Percentiles rank a stretch among this genome's conserved stretches.
Evolutionary conservation across 495 filamentous ascomycete species (phyloP).

Genomic region (Gamarada debralockiae): DNA sequence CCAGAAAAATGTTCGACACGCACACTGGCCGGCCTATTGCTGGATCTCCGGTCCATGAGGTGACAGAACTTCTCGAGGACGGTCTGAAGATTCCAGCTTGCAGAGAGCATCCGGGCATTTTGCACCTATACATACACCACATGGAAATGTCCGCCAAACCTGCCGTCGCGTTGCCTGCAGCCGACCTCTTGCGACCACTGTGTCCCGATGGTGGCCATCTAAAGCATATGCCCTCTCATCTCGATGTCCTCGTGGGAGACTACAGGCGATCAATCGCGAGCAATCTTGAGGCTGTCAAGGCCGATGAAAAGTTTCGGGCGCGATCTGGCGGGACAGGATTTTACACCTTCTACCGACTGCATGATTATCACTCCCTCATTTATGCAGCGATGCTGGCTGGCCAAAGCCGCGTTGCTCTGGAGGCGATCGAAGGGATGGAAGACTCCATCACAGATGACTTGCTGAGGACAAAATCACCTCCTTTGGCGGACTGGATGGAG

Average conservation of each 20-base stretch:
- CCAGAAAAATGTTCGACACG: conserved; percentile 64
- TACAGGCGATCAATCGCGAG: conserved; percentile 58
- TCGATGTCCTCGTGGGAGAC: conserved; percentile 65
- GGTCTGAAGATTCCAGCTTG: conserved; percentile 39
- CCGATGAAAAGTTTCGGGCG: conserved; percentile 56
- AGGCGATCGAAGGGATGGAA: conserved; percentile 49
- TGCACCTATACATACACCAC: conserved; percentile 70
- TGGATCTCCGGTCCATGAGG: conserved; percentile 52
- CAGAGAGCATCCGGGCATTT: conserved; percentile 52
- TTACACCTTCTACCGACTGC: conserved; percentile 63
- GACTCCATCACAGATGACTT: conserved; percentile 52
- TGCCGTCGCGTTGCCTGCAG: conserved; percentile 50
- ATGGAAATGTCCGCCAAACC: conserved; percentile 69
- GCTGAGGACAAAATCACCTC: conserved; percentile 57
- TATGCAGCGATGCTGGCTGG: conserved; percentile 72
- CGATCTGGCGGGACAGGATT: conserved; percentile 52
- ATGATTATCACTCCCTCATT: conserved; percentile 64
- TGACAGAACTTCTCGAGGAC: conserved; percentile 50
- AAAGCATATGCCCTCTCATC: conserved; percentile 67
- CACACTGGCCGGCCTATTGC: conserved; percentile 49
- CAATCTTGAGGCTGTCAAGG: conserved; percentile 57
- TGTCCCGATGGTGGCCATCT: conserved; percentile 66
- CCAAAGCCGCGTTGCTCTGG: conserved; percentile 50
- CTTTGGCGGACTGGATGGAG: conserved; percentile 72
- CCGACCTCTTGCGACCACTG: conserved; percentile 56